Conservation (phyloP, 2,329 filamentous ascomycete genomes). For the Zymoseptoria tritici region DNA sequence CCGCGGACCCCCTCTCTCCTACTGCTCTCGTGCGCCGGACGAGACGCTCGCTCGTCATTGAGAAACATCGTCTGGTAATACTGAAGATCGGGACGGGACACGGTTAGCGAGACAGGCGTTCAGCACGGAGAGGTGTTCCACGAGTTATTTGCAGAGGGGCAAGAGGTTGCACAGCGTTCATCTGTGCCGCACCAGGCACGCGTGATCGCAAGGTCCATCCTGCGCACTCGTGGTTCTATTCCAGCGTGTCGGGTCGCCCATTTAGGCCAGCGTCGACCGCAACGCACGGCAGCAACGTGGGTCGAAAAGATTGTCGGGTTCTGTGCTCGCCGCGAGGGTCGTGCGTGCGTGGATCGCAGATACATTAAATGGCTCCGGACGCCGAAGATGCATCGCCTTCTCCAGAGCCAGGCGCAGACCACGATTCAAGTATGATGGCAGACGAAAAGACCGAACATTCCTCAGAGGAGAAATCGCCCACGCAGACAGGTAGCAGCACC, state of each 20-base stretch:
- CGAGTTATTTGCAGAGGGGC: conserved; percentile 6
- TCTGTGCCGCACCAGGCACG: conserved; percentile 11
- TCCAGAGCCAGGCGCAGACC: conserved; percentile 39
- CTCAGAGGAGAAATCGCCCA: conserved; percentile 32
- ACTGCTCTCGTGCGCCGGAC: not conserved
- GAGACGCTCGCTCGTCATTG: not conserved
- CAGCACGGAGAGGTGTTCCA: not conserved
- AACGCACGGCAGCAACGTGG: conserved; percentile 32
- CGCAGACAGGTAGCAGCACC: conserved; percentile 25
- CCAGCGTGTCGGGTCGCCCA: conserved; percentile 9
- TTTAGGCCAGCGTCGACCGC: conserved; percentile 11
- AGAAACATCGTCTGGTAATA: not conserved
- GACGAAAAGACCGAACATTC: conserved; percentile 33
- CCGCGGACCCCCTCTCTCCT: not conserved
- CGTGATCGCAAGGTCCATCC: conserved; percentile 12
- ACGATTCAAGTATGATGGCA: conserved; percentile 37
- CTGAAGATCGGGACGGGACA: not conserved
- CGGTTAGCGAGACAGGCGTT: not conserved
- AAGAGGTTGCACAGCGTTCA: conserved; percentile 11
- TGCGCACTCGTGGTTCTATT: conserved; percentile 13
- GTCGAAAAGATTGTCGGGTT: conserved; percentile 27
- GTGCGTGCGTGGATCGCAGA: conserved; percentile 18
- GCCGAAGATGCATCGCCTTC: conserved; percentile 42
- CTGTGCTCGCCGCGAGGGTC: conserved; percentile 27
- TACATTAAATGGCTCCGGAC: conserved; percentile 44